Evolutionary conservation across 768 basidiomycete species (phyloP), one percentile per base, ranked within the genome.

Genomic region (Polyporus arcularius): DNA sequence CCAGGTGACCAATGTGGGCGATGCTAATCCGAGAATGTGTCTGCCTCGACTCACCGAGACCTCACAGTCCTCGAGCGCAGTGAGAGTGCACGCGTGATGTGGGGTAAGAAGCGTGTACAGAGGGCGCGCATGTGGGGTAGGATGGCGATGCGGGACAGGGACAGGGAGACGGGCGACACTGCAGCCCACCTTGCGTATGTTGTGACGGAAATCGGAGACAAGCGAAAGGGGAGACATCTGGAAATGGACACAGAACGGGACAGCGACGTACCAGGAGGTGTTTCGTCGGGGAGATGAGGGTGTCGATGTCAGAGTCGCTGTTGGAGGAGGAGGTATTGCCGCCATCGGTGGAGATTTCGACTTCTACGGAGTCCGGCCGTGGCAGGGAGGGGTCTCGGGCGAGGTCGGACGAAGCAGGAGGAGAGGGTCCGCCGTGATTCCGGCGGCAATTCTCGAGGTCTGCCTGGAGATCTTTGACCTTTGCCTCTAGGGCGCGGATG

Each of bases 391-490:
- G 28, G 54, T 60, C 55, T 35, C 64, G 38, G 21, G 62, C 56
- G 39, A 57, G 41, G 53, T 57, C 41, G 43, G 62, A 59, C 30
- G 63, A 62, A 12, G 63, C 61, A 41, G 47, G 61, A 5, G 51
- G 15, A 31, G 60, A 53, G 12, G 61, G 31, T 26, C 65, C 56
- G 21, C 59, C 54, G 39, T 58, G 52, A 18, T 60, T 41, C 40
- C 55, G 14, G 31, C 57, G 51, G 31, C 67, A 58, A 51, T 55
- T 31, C n/a, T 63, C 52, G 46, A 65, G 66, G 58, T 62, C 66
- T 57, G 49, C 48, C 58, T 74, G 71, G 38, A 71, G 69, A 39
- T 71, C 68, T 51, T 62, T 68, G 50, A 71, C 67, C 5, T 68
- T 65, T 31, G 53, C 59, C n/a, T 70, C 70, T 39, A 73, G 65